Conservation (phyloP, 441 rosid species). For the Aleurites moluccanus region DNA sequence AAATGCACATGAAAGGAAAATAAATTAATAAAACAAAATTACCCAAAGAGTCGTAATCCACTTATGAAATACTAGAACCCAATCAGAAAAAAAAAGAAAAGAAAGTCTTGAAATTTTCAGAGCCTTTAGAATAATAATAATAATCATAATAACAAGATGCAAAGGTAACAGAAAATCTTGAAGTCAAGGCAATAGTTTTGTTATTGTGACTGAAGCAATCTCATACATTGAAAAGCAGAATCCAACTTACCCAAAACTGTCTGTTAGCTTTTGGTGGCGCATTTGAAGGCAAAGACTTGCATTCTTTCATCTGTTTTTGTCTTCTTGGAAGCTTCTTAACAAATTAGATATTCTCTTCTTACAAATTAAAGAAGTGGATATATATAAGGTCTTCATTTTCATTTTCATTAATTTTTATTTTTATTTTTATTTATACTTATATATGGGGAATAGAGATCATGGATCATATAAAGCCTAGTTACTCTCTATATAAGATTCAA, state of each 20-base stretch:
- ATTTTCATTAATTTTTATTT: slow-evolving; percentile 3
- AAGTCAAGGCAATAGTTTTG: slow-evolving; percentile 23
- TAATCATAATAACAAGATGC: not conserved
- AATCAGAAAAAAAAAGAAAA: not conserved
- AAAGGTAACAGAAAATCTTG: slow-evolving; percentile 26
- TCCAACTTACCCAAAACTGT: slow-evolving; percentile 36
- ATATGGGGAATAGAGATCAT: slow-evolving; percentile 17
- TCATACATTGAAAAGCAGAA: slow-evolving; percentile 33
- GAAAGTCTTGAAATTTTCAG: slow-evolving; percentile 36
- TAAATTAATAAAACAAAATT: not conserved
- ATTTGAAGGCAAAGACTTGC: slow-evolving; percentile 23
- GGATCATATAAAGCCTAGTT: too few species aligned
- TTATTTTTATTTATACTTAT: not conserved
- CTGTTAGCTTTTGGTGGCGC: slow-evolving; percentile 38
- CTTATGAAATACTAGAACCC: slow-evolving; percentile 10
- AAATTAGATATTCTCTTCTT: slow-evolving; percentile 37
- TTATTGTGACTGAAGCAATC: slow-evolving; percentile 25
- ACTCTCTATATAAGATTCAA: slow-evolving; percentile 22
- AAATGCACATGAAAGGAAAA: slow-evolving; percentile 21
- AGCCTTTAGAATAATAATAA: slow-evolving; percentile 24
- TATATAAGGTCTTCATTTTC: slow-evolving; percentile 29
- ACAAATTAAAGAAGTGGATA: not conserved
- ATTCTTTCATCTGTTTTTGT: slow-evolving; percentile 27
- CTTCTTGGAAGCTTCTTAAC: slow-evolving; percentile 45
- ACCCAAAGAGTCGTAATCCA: slow-evolving; percentile 13